A percentile compares a stretch with the other conserved stretches of the same genome.
phyloP scores from a whole-genome alignment of 345 rosid genomes.

The Atalantia buxifolia region DNA sequence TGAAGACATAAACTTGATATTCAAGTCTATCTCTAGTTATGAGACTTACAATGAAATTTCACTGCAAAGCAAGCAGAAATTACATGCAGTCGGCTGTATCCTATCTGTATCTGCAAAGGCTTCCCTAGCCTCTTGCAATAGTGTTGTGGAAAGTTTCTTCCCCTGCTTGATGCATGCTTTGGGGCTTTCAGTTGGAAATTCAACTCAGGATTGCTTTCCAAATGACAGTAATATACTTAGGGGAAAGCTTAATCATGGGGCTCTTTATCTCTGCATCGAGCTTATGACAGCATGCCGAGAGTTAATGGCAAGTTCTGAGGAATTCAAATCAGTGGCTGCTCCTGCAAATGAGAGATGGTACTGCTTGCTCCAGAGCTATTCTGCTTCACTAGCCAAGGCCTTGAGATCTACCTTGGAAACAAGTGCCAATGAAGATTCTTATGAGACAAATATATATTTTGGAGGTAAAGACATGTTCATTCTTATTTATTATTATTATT shows the following conservation, averaged over 20 bases:
- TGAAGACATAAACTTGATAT: constrained; percentile 45
- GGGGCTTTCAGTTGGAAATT: constrained; percentile 38
- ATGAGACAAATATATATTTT: constrained; percentile 40
- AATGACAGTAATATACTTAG: constrained; percentile 23
- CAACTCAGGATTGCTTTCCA: constrained; percentile 27
- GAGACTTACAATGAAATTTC: constrained; percentile 42
- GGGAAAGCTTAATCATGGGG: constrained; percentile 51
- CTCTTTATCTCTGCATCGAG: constrained; percentile 61
- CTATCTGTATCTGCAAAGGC: constrained; percentile 66
- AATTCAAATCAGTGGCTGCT: constrained; percentile 18
- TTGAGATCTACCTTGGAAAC: constrained; percentile 40
- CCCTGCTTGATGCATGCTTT: constrained; percentile 51
- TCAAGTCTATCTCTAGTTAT: constrained; percentile 47
- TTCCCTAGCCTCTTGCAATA: constrained; percentile 59
- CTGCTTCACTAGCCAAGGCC: constrained; percentile 42
- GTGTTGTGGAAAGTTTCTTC: constrained; percentile 51
- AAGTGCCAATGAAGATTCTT: constrained; percentile 25
- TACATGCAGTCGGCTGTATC: constrained; percentile 55
- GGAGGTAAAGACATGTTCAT: constrained; percentile 55
- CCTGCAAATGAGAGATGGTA: constrained; percentile 45
- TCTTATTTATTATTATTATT: neutral
- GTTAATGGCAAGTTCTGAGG: constrained; percentile 31
- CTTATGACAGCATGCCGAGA: constrained; percentile 77
- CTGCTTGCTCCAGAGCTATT: constrained; percentile 45
- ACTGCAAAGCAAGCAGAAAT: constrained; percentile 50